phyloP scores from a whole-genome alignment of 1,139 yeast genomes.

The Diutina mesorugosa region DNA sequence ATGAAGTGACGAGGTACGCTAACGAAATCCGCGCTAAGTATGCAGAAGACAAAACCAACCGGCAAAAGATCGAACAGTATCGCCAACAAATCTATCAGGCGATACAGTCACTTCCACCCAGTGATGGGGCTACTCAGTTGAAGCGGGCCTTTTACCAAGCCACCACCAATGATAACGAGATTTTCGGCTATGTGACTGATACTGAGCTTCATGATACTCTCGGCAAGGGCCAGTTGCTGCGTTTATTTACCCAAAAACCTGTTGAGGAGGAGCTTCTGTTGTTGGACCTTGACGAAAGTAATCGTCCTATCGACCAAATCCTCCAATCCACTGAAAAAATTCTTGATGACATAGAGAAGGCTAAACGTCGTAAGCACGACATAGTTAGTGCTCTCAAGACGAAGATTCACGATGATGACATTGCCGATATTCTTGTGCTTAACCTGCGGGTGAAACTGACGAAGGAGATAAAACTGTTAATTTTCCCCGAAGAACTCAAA shows the following conservation, averaged over 20 bases:
- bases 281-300: conserved; percentile 47
- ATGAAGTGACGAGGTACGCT: conserved; percentile 11
- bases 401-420: conserved; percentile 72
- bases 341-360: conserved; percentile 27
- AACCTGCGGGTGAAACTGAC: conserved; percentile 47
- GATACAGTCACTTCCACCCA: conserved; percentile 13
- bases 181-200: conserved; percentile 25
- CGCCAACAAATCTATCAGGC: conserved; percentile 29
- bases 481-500: conserved; percentile 63
- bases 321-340: conserved; percentile 19
- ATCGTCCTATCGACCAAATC: conserved; percentile 9
- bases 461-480: conserved; percentile 40
- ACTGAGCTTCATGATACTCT: conserved; percentile 15
- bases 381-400: conserved; percentile 55
- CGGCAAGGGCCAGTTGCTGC: conserved; percentile 23
- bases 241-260: conserved; percentile 14
- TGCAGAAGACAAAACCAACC: conserved; percentile 14
- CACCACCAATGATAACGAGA: conserved; percentile 47
- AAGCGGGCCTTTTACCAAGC: conserved; percentile 63
- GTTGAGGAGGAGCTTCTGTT: conserved; percentile 29
- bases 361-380: conserved; percentile 48
- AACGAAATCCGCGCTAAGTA: conserved; percentile 15
- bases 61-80: conserved; percentile 11
- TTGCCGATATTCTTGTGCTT: conserved; percentile 61
- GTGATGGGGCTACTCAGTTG: conserved; percentile 41